A percentile compares a stretch with the other conserved stretches of the same genome.
These are phyloP conservation scores for Beta macrorhiza DNA, from an alignment of 179 eudicot genomes.

Conservation along the genomic window DNA sequence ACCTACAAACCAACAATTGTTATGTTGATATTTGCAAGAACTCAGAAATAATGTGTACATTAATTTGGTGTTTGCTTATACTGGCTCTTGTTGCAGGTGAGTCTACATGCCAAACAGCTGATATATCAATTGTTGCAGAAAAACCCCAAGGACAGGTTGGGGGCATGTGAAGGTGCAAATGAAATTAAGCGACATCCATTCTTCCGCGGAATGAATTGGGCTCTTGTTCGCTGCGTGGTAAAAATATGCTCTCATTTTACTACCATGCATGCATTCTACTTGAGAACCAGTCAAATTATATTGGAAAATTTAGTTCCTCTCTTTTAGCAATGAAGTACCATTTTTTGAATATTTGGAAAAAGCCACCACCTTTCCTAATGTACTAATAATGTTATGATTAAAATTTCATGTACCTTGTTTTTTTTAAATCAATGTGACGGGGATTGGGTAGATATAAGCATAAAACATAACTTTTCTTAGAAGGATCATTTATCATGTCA, in stretches of 20 bases:
- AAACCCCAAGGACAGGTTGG: conserved; percentile 85
- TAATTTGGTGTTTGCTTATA: background rate
- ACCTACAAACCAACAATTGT: background rate
- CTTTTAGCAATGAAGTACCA: no score
- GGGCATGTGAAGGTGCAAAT: conserved; percentile 88
- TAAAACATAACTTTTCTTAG: no score
- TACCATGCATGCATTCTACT: background rate
- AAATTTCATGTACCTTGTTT: no score
- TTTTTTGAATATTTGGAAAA: no score
- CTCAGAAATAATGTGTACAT: background rate
- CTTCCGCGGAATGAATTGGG: conserved; percentile 90
- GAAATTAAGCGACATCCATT: conserved; percentile 91
- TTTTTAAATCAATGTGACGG: no score
- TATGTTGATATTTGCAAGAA: background rate
- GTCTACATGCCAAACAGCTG: conserved; percentile 75
- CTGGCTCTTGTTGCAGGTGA: conserved; percentile 51
- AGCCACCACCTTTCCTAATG: no score
- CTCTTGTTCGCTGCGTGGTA: conserved; percentile 93
- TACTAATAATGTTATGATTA: no score
- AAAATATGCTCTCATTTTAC: background rate
- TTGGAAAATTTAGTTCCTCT: no score
- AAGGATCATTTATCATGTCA: background rate
- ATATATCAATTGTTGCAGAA: conserved; percentile 76
- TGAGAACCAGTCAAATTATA: no score
- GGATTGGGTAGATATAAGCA: no score